These are phyloP conservation scores for Saccharum officinarum DNA, from an alignment of 176 grass and related monocot genomes.

Conservation along the genomic window DNA sequence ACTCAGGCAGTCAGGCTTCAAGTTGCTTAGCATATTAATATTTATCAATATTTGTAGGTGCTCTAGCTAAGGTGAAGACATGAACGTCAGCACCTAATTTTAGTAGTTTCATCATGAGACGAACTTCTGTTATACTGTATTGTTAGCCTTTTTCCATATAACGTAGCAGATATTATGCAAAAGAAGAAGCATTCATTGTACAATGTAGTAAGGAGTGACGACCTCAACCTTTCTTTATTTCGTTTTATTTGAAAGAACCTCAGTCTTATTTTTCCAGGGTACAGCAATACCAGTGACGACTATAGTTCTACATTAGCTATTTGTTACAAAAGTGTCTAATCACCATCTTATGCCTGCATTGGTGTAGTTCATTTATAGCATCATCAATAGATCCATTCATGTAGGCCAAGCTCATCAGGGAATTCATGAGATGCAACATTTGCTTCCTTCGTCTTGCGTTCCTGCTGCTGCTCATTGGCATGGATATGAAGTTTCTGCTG, in stretches of 20 bases:
- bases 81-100: not conserved
- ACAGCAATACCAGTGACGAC: not conserved
- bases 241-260: not conserved
- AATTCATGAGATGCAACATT: not conserved
- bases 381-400: constrained; percentile 2
- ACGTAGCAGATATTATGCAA: not conserved
- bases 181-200: not conserved
- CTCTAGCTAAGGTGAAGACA: not conserved
- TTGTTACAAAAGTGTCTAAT: not conserved
- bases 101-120: not conserved
- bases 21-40: not conserved
- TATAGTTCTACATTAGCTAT: not conserved
- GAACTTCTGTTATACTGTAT: not conserved
- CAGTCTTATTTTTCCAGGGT: not conserved
- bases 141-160: not conserved
- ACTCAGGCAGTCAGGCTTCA: not conserved
- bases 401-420: not conserved
- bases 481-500: not conserved
- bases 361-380: not conserved
- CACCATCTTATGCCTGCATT: not conserved
- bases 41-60: not conserved
- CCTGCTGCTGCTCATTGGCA: not conserved
- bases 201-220: not conserved
- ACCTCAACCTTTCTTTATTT: not conserved
- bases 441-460: not conserved